These are phyloP conservation scores for Claviceps lovelessii DNA, from an alignment of 2,329 filamentous ascomycete genomes.

Conservation along the genomic window DNA sequence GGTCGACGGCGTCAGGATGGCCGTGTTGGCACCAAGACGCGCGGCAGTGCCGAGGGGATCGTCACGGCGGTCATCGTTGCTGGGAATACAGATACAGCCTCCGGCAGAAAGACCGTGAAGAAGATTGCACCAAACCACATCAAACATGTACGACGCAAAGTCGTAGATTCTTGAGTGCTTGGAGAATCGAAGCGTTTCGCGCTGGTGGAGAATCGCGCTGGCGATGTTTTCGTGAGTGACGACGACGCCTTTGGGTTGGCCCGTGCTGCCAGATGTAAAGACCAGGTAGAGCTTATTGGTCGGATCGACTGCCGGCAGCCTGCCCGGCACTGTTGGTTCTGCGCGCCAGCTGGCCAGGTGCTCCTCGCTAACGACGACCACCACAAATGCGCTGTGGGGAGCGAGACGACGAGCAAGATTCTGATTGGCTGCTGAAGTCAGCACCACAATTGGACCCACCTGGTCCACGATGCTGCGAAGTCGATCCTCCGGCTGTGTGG, in stretches of 20 bases:
- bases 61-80: slow-evolving; percentile 35
- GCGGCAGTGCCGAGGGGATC: slow-evolving; percentile 26
- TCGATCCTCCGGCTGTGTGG: slow-evolving; percentile 10
- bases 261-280: slow-evolving; percentile 12
- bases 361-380: slow-evolving; percentile 4
- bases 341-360: slow-evolving; percentile 5
- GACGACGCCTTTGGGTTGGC: slow-evolving; percentile 10
- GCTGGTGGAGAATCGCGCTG: slow-evolving; percentile 4
- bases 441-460: slow-evolving; percentile 2
- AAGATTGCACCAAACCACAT: slow-evolving; percentile 4
- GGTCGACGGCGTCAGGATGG: slow-evolving; percentile 32
- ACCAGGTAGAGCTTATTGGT: slow-evolving; percentile 4
- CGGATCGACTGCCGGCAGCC: slow-evolving; percentile 27
- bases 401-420: slow-evolving; percentile 8
- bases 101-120: slow-evolving; percentile 4
- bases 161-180: slow-evolving; percentile 5
- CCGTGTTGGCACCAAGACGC: slow-evolving; percentile 26
- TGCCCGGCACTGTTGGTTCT: no score
- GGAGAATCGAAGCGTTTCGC: neutral
- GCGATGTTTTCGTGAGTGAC: slow-evolving; percentile 6
- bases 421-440: slow-evolving; percentile 6
- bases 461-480: slow-evolving; percentile 7
- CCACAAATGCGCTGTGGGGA: slow-evolving; percentile 5
- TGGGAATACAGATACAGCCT: slow-evolving; percentile 13
- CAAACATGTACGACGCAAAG: slow-evolving; percentile 7